phyloP scores from a whole-genome alignment of 78 protist genomes.

The Planoprotostelium fungivorum region DNA sequence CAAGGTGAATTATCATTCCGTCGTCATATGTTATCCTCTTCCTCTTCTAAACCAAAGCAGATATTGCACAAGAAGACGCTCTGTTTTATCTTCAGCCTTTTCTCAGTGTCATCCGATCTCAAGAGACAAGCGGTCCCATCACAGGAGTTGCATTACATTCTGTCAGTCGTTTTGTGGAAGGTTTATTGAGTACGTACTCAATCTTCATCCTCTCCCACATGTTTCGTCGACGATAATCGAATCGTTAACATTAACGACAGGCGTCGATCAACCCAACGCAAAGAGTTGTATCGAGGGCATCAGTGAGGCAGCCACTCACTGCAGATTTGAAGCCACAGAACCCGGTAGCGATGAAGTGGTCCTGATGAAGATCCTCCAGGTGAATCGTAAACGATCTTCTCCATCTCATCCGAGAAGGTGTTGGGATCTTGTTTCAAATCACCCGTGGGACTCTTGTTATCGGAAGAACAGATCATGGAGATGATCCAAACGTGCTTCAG shows the following conservation, averaged over 20 bases:
- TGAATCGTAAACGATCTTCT: background rate
- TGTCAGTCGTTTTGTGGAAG: slow-evolving; percentile 66
- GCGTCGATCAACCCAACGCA: slow-evolving; percentile 25
- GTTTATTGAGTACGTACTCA: slow-evolving; percentile 26
- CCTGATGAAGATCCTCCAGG: slow-evolving; percentile 75
- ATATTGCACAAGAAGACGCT: slow-evolving; percentile 38
- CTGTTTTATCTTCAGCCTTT: slow-evolving; percentile 70
- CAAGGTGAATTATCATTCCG: background rate
- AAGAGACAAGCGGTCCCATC: slow-evolving; percentile 82
- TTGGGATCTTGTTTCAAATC: slow-evolving; percentile 29
- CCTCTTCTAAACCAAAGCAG: no score
- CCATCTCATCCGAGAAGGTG: slow-evolving; percentile 6
- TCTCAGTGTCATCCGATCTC: slow-evolving; percentile 71
- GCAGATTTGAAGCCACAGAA: slow-evolving; percentile 90
- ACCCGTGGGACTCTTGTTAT: slow-evolving; percentile 27
- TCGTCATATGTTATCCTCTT: background rate
- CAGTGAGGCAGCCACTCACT: slow-evolving; percentile 77
- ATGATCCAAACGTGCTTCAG: slow-evolving; percentile 24
- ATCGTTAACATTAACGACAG: background rate
- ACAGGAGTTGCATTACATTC: slow-evolving; percentile 86
- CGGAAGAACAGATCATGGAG: slow-evolving; percentile 33
- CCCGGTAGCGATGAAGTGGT: slow-evolving; percentile 86
- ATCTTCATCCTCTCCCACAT: background rate
- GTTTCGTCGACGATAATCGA: background rate
- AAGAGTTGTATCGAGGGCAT: slow-evolving; percentile 29